Base-by-base conservation (phyloP, 2,329 filamentous ascomycete genomes). In the Bipolaris oryzae region DNA sequence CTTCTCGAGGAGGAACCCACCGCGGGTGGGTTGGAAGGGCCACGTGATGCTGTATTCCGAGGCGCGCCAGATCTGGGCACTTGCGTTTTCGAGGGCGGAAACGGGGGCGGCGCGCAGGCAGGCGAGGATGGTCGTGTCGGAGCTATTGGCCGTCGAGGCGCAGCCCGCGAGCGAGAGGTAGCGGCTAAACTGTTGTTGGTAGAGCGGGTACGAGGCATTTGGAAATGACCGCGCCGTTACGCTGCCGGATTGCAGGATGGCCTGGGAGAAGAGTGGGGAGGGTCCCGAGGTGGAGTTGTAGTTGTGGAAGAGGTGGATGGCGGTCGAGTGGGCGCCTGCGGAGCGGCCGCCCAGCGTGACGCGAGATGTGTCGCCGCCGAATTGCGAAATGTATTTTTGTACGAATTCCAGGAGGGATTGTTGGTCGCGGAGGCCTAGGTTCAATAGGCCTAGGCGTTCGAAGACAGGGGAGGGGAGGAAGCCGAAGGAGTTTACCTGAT, bases 11-110 rank as follows among this genome's bases (percentile, higher is more conserved):
- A 81, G 54, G 0, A 75, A 74, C 0, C 79, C 79, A 0, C 79
- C 78, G 1, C 76, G 72, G 0, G 75, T 74, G 1, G 79, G 79
- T 35, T 81, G 79, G 57, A 80, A 81, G 0, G 79, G 79, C 79
- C 79, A 81, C 0, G 77, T 78, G 18, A 78, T 66, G n/a, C 65
- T 60, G 2, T 73, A 73, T 5, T 76, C 63, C 0, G 74, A 76
- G 0, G 77, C 72, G 2, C 71, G 54, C 48, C 58, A 62, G 62
- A 80, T 3, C 72, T 48, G 34, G 64, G 71, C 13, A 65, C 71
- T 68, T 67, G 77, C 55, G 68, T 74, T 33, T 47, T 70, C 68
- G 16, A 81, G 78, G 1, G 69, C 64, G 1, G 58, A 51, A 1
- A 79, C 68, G 15, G 77, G 70, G 0, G 74, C 78, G 1, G 67